A percentile compares a stretch with the other conserved stretches of the same genome.
phyloP scores from a whole-genome alignment of 495 filamentous ascomycete species.

The Aspergillus mulundensis region DNA sequence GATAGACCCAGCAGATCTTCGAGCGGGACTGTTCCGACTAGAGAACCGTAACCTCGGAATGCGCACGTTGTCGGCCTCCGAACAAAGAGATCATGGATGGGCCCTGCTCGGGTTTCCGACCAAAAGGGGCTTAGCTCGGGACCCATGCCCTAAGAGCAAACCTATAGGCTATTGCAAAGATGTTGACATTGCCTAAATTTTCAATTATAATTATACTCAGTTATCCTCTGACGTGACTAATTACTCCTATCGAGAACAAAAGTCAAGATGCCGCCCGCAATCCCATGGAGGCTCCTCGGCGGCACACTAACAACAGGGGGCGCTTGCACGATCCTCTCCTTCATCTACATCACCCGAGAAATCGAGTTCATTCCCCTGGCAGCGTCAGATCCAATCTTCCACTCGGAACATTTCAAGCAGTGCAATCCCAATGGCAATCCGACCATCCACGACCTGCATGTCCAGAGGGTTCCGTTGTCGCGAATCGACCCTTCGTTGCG shows the following conservation, averaged over 20 bases:
- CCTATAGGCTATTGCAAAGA: too few species aligned
- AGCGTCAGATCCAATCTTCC: conserved; percentile 48
- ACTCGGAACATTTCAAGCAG: conserved; percentile 38
- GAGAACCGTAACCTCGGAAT: too few species aligned
- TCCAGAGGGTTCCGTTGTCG: conserved; percentile 49
- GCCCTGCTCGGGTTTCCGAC: not conserved
- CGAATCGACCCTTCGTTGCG: conserved; percentile 55
- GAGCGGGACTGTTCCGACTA: too few species aligned
- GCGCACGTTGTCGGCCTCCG: too few species aligned
- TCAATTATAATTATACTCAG: too few species aligned
- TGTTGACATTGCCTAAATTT: too few species aligned
- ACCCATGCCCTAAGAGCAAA: not conserved
- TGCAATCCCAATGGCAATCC: conserved; percentile 55
- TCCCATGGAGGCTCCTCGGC: not conserved
- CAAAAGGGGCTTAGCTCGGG: not conserved
- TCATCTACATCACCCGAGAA: conserved; percentile 11
- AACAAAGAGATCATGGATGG: too few species aligned
- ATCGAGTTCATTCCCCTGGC: conserved; percentile 30
- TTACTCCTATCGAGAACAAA: too few species aligned
- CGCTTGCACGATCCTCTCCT: not conserved
- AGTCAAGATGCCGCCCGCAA: not conserved
- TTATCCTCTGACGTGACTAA: too few species aligned
- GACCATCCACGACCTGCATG: conserved; percentile 49
- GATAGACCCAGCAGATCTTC: too few species aligned
- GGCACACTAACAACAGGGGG: not conserved